These are phyloP conservation scores for Talaromyces ruber DNA, from an alignment of 495 filamentous ascomycete genomes.

Conservation along the genomic window DNA sequence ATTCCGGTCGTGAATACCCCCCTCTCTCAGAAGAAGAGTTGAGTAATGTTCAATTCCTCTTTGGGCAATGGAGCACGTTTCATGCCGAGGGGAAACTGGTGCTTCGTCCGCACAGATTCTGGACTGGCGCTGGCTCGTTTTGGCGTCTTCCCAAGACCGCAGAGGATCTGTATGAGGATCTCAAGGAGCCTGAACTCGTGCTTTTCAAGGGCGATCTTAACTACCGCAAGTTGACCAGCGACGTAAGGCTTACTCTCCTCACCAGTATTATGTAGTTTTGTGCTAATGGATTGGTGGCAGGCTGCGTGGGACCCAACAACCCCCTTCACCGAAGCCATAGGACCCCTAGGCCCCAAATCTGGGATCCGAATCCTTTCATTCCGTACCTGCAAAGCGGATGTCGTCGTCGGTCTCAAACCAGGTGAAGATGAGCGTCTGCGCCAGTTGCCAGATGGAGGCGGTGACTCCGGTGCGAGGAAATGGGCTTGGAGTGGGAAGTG, in stretches of 20 bases:
- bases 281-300: constrained; percentile 29
- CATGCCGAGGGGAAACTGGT: constrained; percentile 76
- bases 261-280: not conserved
- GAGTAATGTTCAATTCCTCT: constrained; percentile 63
- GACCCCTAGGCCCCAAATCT: constrained; percentile 70
- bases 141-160: constrained; percentile 72
- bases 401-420: constrained; percentile 76
- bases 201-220: constrained; percentile 97
- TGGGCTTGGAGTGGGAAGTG: constrained; percentile 98
- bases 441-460: constrained; percentile 56
- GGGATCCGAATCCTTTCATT: constrained; percentile 77
- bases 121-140: constrained; percentile 77
- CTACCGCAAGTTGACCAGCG: constrained; percentile 82
- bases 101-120: constrained; percentile 76
- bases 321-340: constrained; percentile 76
- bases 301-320: constrained; percentile 83
- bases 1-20: constrained; percentile 46
- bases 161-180: constrained; percentile 60
- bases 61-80: constrained; percentile 67
- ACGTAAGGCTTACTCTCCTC: constrained; percentile 49
- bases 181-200: constrained; percentile 81
- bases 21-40: constrained; percentile 59
- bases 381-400: constrained; percentile 92
- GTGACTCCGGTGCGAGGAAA: constrained; percentile 62
- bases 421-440: constrained; percentile 76